phyloP scores from a whole-genome alignment of 495 filamentous ascomycete species.

The Neurospora tetrasperma region DNA sequence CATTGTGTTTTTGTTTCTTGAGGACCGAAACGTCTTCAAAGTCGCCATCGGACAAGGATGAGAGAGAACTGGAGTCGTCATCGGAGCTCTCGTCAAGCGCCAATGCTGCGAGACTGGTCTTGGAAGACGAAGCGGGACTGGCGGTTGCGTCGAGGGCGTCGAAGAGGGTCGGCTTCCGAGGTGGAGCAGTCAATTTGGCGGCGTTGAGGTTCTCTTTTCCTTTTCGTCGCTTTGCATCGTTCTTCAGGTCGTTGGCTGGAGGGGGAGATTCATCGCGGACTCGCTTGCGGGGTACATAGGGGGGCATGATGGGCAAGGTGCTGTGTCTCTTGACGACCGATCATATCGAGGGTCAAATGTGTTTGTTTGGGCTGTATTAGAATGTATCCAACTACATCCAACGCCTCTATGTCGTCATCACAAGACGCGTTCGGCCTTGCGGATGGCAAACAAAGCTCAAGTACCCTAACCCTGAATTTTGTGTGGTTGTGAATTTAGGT shows the following conservation, averaged over 20 bases:
- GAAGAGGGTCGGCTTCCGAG: slow-evolving; percentile 51
- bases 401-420: not conserved
- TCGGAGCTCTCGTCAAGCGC: slow-evolving; percentile 45
- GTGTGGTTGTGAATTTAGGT: not conserved
- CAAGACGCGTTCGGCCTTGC: not conserved
- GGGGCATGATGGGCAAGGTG: slow-evolving; percentile 28
- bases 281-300: slow-evolving; percentile 37
- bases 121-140: slow-evolving; percentile 36
- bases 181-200: slow-evolving; percentile 10
- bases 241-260: slow-evolving; percentile 6
- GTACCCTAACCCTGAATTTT: not conserved
- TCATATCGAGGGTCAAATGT: not conserved
- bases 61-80: slow-evolving; percentile 38
- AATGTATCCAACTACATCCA: not conserved
- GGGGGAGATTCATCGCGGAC: slow-evolving; percentile 23
- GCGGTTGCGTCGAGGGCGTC: slow-evolving; percentile 53
- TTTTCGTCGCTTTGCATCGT: slow-evolving; percentile 1
- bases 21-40: slow-evolving; percentile 50
- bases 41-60: slow-evolving; percentile 56
- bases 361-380: not conserved
- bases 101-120: slow-evolving; percentile 37
- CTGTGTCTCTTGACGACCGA: not conserved
- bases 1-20: slow-evolving; percentile 1
- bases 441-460: not conserved
- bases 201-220: slow-evolving; percentile 7